Evolutionary conservation across 768 basidiomycete genomes (phyloP).

Genomic region (Suillus luteus): DNA sequence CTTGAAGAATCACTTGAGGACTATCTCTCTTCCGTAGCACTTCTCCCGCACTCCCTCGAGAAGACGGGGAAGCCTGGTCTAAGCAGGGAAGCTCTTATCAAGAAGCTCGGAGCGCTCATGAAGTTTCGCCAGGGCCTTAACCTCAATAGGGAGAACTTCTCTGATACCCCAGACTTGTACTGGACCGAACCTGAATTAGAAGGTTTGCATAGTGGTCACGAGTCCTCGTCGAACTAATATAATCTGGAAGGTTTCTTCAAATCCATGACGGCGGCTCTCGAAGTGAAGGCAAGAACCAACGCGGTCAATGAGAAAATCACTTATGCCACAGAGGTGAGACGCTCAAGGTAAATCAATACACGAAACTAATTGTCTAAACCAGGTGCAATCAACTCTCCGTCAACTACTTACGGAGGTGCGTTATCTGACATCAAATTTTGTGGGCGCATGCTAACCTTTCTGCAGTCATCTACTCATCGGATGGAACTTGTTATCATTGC

Average conservation of each 20-base stretch:
- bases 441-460: conserved; percentile 5
- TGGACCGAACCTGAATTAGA: conserved; percentile 94
- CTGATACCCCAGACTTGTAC: conserved; percentile 89
- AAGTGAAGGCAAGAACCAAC: conserved; percentile 79
- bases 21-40: conserved; percentile 81
- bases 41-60: conserved; percentile 73
- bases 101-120: conserved; percentile 90
- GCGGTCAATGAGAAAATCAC: conserved; percentile 92
- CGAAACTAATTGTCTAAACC: conserved; percentile 11
- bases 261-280: conserved; percentile 80
- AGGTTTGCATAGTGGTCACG: conserved; percentile 41
- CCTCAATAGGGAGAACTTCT: conserved; percentile 85
- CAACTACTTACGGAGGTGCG: conserved; percentile 82
- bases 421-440: not conserved
- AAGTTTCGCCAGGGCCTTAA: conserved; percentile 92
- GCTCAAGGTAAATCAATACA: not conserved
- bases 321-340: conserved; percentile 75
- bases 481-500: conserved; percentile 97
- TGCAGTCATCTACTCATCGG: conserved; percentile 80
- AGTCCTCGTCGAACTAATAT: not conserved
- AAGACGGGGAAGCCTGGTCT: conserved; percentile 84
- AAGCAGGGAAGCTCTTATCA: conserved; percentile 79
- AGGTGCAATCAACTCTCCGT: conserved; percentile 86
- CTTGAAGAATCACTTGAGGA: conserved; percentile 84
- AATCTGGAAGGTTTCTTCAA: conserved; percentile 69